Conservation (phyloP, 129 eudicot genomes). For the Helichrysum umbraculigerum region DNA sequence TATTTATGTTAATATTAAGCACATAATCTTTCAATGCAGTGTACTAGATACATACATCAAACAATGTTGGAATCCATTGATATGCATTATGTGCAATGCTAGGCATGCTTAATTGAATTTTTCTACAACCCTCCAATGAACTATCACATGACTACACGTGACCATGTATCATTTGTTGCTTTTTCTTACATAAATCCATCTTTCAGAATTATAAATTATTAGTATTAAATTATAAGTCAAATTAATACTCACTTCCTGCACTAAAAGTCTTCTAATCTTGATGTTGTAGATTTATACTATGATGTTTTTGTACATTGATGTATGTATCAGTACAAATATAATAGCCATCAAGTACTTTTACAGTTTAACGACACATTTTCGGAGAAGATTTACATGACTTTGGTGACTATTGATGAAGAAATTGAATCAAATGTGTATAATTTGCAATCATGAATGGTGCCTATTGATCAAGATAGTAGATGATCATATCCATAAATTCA, state of each 20-base stretch:
- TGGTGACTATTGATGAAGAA: background rate
- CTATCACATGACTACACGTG: conserved; percentile 29
- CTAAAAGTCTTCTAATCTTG: too few relatives aligned
- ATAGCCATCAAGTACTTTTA: too few relatives aligned
- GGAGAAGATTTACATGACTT: background rate
- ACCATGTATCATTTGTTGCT: background rate
- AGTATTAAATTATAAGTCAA: background rate
- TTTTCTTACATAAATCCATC: background rate
- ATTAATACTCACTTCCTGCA: too few relatives aligned
- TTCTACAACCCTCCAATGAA: conserved; percentile 23
- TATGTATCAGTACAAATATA: too few relatives aligned
- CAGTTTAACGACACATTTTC: too few relatives aligned
- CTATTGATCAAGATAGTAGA: conserved; percentile 20
- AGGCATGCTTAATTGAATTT: conserved; percentile 18
- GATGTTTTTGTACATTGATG: background rate
- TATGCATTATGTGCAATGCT: conserved; percentile 17
- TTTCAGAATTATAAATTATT: background rate
- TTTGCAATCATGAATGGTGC: conserved; percentile 21
- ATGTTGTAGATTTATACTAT: background rate
- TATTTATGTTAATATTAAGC: too few relatives aligned
- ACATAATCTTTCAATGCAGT: too few relatives aligned
- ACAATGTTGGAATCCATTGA: background rate
- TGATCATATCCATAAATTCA: conserved; percentile 26
- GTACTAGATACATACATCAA: too few relatives aligned
- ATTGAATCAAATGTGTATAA: conserved; percentile 11